A percentile compares a stretch with the other conserved stretches of the same genome.
phyloP scores from a whole-genome alignment of 441 rosid species.

The Pelargonium cotyledonis region DNA sequence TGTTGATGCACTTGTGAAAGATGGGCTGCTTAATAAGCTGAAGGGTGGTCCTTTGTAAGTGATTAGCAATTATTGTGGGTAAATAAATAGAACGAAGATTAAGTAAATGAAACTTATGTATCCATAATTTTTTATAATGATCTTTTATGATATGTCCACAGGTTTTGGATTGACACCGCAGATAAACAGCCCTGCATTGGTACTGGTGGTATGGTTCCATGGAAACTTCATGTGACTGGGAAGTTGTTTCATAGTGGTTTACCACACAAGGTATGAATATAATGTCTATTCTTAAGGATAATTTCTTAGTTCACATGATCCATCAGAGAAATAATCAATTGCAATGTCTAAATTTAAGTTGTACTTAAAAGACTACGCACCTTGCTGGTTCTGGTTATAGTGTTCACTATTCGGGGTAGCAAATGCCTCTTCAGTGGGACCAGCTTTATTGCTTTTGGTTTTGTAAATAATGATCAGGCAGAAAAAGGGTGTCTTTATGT shows the following conservation, averaged over 20 bases:
- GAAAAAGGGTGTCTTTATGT: too few relatives aligned
- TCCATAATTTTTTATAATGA: too few relatives aligned
- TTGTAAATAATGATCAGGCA: too few relatives aligned
- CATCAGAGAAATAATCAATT: conserved; percentile 2
- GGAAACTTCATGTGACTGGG: conserved; percentile 85
- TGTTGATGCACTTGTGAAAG: conserved; percentile 79
- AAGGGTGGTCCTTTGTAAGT: conserved; percentile 87
- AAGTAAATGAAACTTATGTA: neutral
- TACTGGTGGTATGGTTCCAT: conserved; percentile 93
- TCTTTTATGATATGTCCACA: conserved; percentile 19
- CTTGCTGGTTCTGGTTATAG: too few relatives aligned
- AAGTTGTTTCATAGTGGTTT: conserved; percentile 95
- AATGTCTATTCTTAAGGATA: neutral
- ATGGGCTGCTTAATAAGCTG: conserved; percentile 70
- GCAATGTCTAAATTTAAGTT: neutral
- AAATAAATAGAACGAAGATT: neutral
- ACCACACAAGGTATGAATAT: conserved; percentile 64
- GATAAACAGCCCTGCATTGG: conserved; percentile 98
- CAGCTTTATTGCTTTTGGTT: too few relatives aligned
- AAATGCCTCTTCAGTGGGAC: too few relatives aligned
- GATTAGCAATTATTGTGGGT: conserved; percentile 5
- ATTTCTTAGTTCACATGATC: neutral
- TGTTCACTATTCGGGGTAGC: too few relatives aligned
- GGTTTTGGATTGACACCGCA: conserved; percentile 95
- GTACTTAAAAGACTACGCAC: too few relatives aligned